A percentile compares a stretch with the other conserved stretches of the same genome.
phyloP scores from a whole-genome alignment of 2,329 filamentous ascomycete genomes.

The Botrytis fragariae region DNA sequence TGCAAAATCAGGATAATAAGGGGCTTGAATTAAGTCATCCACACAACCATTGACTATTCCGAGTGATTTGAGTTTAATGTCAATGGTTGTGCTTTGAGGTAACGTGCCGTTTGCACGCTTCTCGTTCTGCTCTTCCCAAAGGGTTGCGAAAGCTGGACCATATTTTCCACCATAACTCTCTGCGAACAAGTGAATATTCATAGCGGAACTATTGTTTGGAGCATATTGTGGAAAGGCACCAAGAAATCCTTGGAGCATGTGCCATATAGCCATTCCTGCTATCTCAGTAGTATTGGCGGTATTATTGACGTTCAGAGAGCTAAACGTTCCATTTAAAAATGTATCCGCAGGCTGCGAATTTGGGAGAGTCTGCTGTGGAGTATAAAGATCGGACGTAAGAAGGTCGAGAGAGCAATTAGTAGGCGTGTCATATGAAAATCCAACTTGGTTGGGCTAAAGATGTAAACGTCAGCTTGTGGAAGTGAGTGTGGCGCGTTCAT shows the following conservation, averaged over 20 bases:
- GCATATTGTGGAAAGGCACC: slow-evolving; percentile 56
- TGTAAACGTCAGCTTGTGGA: slow-evolving; percentile 36
- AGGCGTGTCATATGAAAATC: slow-evolving; percentile 63
- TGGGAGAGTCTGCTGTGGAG: slow-evolving; percentile 40
- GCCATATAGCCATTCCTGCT: slow-evolving; percentile 55
- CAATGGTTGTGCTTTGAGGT: slow-evolving; percentile 50
- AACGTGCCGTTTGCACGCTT: slow-evolving; percentile 51
- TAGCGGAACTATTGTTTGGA: slow-evolving; percentile 49
- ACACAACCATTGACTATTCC: slow-evolving; percentile 72
- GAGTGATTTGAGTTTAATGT: slow-evolving; percentile 59
- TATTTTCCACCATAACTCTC: slow-evolving; percentile 72
- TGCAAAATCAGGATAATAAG: slow-evolving; percentile 56
- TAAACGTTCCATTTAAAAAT: slow-evolving; percentile 64
- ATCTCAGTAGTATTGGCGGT: slow-evolving; percentile 50
- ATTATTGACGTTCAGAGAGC: slow-evolving; percentile 48
- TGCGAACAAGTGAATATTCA: slow-evolving; percentile 63
- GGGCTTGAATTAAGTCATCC: slow-evolving; percentile 60
- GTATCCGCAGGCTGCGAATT: slow-evolving; percentile 36
- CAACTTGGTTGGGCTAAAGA: slow-evolving; percentile 65
- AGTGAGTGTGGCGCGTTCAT: not conserved
- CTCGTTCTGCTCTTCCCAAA: slow-evolving; percentile 61
- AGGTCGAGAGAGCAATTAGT: slow-evolving; percentile 60
- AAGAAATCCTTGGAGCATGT: slow-evolving; percentile 58
- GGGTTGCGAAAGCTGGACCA: slow-evolving; percentile 60
- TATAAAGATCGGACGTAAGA: slow-evolving; percentile 42